Conservation (phyloP, 768 basidiomycete genomes). For the Dendrothele bispora region DNA sequence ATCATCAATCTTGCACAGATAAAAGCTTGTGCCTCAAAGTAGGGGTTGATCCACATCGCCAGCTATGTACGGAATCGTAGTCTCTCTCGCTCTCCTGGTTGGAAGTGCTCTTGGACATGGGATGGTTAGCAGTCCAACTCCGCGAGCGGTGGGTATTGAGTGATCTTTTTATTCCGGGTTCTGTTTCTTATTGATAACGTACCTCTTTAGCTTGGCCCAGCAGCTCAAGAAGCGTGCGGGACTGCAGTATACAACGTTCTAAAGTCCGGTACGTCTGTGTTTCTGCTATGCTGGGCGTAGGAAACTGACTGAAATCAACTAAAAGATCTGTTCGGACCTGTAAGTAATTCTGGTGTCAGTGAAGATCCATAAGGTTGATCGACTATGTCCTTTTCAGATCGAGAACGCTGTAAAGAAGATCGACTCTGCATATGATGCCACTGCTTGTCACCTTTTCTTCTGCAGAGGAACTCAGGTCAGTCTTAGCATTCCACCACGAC, state of each 20-base stretch:
- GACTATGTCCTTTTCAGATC: conserved; percentile 20
- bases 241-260: conserved; percentile 25
- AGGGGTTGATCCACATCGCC: too few species aligned
- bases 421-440: conserved; percentile 29
- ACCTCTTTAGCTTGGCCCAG: conserved; percentile 25
- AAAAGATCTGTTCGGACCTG: conserved; percentile 28
- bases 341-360: conserved; percentile 12
- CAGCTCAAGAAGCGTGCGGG: conserved; percentile 31
- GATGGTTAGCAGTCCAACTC: background rate
- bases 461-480: conserved; percentile 32
- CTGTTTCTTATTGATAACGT: background rate
- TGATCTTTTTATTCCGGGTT: too few species aligned
- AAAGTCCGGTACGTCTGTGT: conserved; percentile 20
- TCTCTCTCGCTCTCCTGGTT: background rate
- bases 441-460: conserved; percentile 33
- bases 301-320: background rate
- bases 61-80: too few species aligned
- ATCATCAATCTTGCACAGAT: too few species aligned
- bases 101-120: background rate
- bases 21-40: too few species aligned
- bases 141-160: too few species aligned
- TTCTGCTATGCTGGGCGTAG: background rate
- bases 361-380: background rate
- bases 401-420: conserved; percentile 28
- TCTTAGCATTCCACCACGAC: background rate